Base-by-base conservation (phyloP, 2,329 filamentous ascomycete genomes). In the Graphiopsis chlorocephala region DNA sequence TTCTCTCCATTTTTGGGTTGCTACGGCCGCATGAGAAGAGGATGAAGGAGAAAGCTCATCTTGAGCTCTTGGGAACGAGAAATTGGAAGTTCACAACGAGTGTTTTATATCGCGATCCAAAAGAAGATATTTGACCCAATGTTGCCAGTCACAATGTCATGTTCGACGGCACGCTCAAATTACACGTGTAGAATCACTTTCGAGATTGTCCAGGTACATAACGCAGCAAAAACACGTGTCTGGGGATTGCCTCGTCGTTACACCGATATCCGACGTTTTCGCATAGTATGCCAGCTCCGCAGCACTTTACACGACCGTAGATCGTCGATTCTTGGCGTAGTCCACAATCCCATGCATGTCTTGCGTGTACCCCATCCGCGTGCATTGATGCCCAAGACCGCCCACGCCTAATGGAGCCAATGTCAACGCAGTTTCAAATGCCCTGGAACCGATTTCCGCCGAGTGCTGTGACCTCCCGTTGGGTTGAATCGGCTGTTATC, bases 331-430 rank as follows among this genome's bases (percentile, higher is more conserved):
- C 50, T 53, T 53, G 50, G 50, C 50, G n/a, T 17, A 52, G 15
- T 53, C 50, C 50, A 53, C 50, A 53, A 31, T 17, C 17, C 14
- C 50, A 47, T 26, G 28, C 31, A 33, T 33, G 42, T 47, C 35
- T 61, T 25, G 42, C 47, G 15, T 15, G 20, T 17, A 28, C 42
- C 33, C 58, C 42, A 23, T 47, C 23, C 26, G 25, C 31, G 12
- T 31, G 58, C 58, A 61, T 35, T 47, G 42, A 25, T 20, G 42
- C 58, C 42, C 58, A 50, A 61, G 7, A 28, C 33, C 29, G n/a
- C 42, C 25, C 42, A 48, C 25, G 2, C 6, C 12, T 4, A 12
- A 15, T 58, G 8, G 17, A 45, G n/a, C 38, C 38, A 10, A 20
- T 23, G 17, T 20, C 38, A 20, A 20, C 38, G n/a, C 38, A 12